These are phyloP conservation scores for Penicillium manginii DNA, from an alignment of 495 filamentous ascomycete genomes.

Conservation along the genomic window DNA sequence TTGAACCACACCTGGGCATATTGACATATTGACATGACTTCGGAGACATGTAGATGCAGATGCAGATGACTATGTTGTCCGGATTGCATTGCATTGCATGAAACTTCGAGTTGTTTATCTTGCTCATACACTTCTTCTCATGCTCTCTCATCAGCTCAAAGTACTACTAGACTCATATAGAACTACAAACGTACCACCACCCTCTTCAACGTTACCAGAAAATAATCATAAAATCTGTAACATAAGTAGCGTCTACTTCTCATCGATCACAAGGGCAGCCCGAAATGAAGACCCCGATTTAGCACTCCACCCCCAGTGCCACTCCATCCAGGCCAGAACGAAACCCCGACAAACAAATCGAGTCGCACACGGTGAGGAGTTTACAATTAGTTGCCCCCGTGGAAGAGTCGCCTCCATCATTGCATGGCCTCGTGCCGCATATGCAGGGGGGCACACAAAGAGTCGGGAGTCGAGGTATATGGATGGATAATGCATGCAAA, in stretches of 20 bases:
- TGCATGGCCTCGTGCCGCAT: conserved; percentile 13
- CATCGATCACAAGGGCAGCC: not conserved
- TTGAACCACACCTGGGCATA: no score
- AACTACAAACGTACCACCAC: not conserved
- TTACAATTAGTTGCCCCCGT: not conserved
- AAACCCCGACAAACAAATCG: conserved; percentile 22
- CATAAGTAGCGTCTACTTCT: not conserved
- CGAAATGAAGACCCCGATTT: conserved; percentile 1
- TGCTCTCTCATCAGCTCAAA: no score
- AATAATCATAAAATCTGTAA: not conserved
- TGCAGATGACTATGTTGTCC: no score
- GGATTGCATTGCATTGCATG: no score
- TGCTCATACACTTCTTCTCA: no score
- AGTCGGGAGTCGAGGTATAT: conserved; percentile 6
- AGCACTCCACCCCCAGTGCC: not conserved
- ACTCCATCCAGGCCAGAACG: conserved; percentile 15
- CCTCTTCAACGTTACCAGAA: no score
- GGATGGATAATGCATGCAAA: conserved; percentile 11
- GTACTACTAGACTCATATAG: not conserved
- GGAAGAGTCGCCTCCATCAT: conserved; percentile 5
- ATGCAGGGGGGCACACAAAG: conserved; percentile 13
- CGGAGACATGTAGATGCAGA: no score
- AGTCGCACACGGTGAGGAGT: conserved; percentile 17
- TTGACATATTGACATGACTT: no score
- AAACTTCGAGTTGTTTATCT: no score